Base-by-base conservation (phyloP, 306 rosid species). In the Abrus pulchellus region DNA sequence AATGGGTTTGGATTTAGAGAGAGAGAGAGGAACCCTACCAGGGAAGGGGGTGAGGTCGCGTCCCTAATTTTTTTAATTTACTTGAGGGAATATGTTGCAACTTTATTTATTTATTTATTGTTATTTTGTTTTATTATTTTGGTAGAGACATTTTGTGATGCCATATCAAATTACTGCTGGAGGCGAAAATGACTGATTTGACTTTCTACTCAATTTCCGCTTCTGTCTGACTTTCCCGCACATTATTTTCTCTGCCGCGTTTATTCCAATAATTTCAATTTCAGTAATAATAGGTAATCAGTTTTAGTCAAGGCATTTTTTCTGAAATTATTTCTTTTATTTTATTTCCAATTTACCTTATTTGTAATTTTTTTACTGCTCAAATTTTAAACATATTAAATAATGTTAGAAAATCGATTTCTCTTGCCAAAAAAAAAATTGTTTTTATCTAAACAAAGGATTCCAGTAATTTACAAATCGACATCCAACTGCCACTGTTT, bases 21-120 rank as follows among this genome's bases (percentile, higher is more conserved):
- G 32, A 36, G 6, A 5, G 1, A 13, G 9, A 45, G 56, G 75
- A 78, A 78, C 82, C 82, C 75, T 78, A 67, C 67, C 14, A 63
- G 28, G 2, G 53, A 50, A 50, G 41, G 27, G 6, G 47, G 7
- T 9, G 68, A 43, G 75, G 74, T 78, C 5, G 68, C 76, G 76
- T 78, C 67, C 48, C 75, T 36, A 55, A 28, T 40, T 76, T 14
- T 76, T 67, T 40, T 65, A n/a, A 33, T 49, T 70, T 32, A 11
- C 7, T 10, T 12, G 3, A 29, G 1, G 40, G 53, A 40, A 38
- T 9, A 5, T 54, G 20, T 72, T 72, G 6, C 1, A 27, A 55
- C 6, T 43, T 43, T 43, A 1, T 43, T 43, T 7, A 2, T 43
- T 55, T 7, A 20, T 7, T 20, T 27, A 55, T 55, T 53, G 3